Evolutionary conservation across 192 early-diverging fungal genomes (phyloP).

Genomic region (Coemansia sp.): DNA sequence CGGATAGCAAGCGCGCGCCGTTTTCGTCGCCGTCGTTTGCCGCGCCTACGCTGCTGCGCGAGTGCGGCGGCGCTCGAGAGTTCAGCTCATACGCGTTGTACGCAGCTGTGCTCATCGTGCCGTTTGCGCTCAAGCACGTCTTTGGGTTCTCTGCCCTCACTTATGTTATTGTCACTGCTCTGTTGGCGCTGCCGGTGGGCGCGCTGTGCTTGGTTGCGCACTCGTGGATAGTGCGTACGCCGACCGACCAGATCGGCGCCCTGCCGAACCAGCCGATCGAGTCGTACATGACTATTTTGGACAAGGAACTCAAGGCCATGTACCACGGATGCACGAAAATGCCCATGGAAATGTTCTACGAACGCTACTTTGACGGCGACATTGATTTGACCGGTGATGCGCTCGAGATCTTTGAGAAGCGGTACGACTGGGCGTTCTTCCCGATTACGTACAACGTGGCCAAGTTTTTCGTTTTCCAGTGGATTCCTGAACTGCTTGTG

Average conservation of each 20-base stretch:
- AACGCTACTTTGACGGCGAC: conserved; percentile 94
- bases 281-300: conserved; percentile 88
- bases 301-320: conserved; percentile 67
- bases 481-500: conserved; percentile 97
- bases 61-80: conserved; percentile 81
- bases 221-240: conserved; percentile 65
- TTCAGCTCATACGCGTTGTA: conserved; percentile 76
- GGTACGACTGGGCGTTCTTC: conserved; percentile 95
- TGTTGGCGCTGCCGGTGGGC: conserved; percentile 73
- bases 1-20: conserved; percentile 9
- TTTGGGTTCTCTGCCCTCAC: conserved; percentile 64
- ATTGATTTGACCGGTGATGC: conserved; percentile 90
- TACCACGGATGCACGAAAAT: conserved; percentile 85
- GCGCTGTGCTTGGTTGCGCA: conserved; percentile 66
- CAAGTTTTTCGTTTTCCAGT: conserved; percentile 92
- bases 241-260: conserved; percentile 60
- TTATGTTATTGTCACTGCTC: conserved; percentile 60
- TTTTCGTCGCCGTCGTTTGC: conserved; percentile 46
- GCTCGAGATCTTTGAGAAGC: conserved; percentile 82
- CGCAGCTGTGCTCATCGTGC: conserved; percentile 61
- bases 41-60: conserved; percentile 60
- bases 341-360: conserved; percentile 97
- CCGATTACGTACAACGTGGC: conserved; percentile 78
- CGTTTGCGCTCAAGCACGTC: conserved; percentile 63
- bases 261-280: conserved; percentile 81